Conservation (phyloP, 345 rosid genomes). For the Citrus reticulata region DNA sequence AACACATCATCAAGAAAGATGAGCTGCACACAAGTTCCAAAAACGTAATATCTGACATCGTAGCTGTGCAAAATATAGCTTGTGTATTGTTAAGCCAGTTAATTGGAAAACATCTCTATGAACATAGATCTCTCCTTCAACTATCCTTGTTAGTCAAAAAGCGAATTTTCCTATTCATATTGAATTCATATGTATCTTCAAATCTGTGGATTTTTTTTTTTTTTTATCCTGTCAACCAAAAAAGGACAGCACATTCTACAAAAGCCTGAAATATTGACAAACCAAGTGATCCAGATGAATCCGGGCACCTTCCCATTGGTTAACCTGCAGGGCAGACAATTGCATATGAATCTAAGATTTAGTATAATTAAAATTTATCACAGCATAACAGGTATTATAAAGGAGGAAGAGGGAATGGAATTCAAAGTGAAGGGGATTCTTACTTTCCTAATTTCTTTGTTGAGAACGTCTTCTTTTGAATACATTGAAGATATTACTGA, state of each 20-base stretch:
- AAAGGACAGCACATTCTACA: neutral
- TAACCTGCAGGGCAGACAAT: neutral
- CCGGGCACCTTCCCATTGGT: neutral
- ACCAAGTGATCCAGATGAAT: neutral
- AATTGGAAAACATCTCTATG: neutral
- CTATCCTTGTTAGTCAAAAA: neutral
- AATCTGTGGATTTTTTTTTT: neutral
- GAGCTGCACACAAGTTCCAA: too few species aligned
- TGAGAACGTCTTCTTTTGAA: constrained; percentile 5
- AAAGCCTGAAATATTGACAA: neutral
- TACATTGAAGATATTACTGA: constrained; percentile 24
- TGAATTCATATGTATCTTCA: too few species aligned
- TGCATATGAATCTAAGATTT: neutral
- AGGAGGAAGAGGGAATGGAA: neutral
- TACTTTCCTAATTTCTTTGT: constrained; percentile 11
- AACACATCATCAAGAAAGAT: too few species aligned
- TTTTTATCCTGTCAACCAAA: neutral
- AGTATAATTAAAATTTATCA: neutral
- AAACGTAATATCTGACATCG: too few species aligned
- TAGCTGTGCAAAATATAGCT: neutral
- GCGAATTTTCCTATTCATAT: neutral
- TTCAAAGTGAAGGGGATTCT: neutral
- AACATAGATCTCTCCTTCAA: neutral
- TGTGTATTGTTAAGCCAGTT: neutral
- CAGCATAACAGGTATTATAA: neutral